Conservation (phyloP, 257 asterid species). For the Solanum ossicruentum region DNA sequence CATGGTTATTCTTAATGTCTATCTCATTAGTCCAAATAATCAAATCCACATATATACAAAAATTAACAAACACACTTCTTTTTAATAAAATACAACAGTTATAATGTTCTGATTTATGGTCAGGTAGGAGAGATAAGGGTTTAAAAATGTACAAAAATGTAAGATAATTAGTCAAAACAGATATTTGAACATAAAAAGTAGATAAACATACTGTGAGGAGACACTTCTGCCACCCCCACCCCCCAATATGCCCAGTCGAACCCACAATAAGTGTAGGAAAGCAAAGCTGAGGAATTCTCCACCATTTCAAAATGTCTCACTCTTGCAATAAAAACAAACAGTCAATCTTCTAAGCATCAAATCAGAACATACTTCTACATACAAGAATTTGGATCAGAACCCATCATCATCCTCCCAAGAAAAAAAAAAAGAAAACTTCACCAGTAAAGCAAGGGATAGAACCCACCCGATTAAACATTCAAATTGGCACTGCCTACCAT, state of each 20-base stretch:
- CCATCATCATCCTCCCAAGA: background rate
- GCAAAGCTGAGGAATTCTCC: background rate
- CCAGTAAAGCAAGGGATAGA: background rate
- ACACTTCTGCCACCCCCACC: background rate
- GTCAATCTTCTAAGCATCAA: slow-evolving; percentile 2
- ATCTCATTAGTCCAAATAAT: background rate
- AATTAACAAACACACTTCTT: background rate
- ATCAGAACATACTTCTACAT: background rate
- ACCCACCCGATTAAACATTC: slow-evolving; percentile 8
- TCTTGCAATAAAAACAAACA: background rate
- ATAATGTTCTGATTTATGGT: background rate
- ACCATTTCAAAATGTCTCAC: background rate
- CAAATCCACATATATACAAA: background rate
- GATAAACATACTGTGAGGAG: background rate
- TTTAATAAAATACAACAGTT: background rate
- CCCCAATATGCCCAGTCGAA: slow-evolving; percentile 3
- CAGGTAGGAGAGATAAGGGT: background rate
- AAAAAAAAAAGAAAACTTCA: background rate
- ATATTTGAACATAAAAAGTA: background rate
- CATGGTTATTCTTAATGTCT: background rate
- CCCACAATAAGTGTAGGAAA: background rate
- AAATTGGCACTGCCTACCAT: background rate
- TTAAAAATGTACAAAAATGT: background rate
- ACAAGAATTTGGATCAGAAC: background rate
- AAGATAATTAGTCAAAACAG: background rate